Conservation (phyloP, 2,329 filamentous ascomycete species). For the Hypoxylon sp. region DNA sequence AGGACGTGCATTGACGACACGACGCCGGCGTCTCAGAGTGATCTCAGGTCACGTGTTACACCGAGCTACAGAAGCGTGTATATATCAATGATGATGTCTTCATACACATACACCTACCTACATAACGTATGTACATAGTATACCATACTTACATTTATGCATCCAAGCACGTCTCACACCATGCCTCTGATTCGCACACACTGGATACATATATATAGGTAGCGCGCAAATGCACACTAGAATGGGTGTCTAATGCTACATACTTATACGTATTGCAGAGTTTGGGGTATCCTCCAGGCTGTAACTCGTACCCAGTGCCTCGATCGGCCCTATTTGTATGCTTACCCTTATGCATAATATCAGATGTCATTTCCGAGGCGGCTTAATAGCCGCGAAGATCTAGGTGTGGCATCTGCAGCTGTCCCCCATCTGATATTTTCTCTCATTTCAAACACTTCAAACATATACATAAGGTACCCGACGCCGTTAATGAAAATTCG, state of each 20-base stretch:
- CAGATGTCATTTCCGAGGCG: conserved; percentile 42
- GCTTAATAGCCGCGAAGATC: conserved; percentile 29
- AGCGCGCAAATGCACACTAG: not conserved
- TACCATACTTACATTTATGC: not conserved
- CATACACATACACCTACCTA: not conserved
- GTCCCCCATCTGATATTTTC: conserved; percentile 19
- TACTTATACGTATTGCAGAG: not conserved
- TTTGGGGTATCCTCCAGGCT: not conserved
- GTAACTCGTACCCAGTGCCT: conserved; percentile 1
- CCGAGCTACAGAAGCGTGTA: not conserved
- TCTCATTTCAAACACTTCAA: conserved; percentile 33
- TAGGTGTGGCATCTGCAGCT: conserved; percentile 10
- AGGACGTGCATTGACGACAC: conserved; percentile 3
- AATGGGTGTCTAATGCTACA: not conserved
- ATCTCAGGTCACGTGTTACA: conserved; percentile 1
- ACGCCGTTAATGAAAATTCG: conserved; percentile 40
- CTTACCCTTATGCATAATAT: conserved; percentile 39
- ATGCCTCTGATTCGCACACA: not conserved
- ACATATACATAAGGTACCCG: conserved; percentile 35
- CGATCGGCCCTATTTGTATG: conserved; percentile 43
- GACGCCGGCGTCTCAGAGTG: conserved; percentile 10
- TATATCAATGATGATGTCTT: not conserved
- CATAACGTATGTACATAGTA: too few relatives aligned
- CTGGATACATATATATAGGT: not conserved
- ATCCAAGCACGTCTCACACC: not conserved